These are phyloP conservation scores for Capronia americana DNA, from an alignment of 2,329 filamentous ascomycete species.

Conservation along the genomic window DNA sequence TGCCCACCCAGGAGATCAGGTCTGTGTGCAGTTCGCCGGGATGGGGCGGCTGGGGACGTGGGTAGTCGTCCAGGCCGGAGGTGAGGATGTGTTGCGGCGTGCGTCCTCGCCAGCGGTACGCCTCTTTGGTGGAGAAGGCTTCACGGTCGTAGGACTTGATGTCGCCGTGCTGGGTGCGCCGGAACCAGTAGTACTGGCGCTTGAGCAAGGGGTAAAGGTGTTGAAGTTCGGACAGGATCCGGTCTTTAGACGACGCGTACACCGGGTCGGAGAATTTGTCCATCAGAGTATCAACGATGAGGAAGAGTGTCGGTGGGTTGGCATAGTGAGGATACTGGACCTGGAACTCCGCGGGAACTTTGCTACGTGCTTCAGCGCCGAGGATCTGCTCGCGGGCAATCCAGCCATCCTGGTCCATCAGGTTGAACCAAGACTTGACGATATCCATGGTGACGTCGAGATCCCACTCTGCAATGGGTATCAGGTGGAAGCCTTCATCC, in stretches of 20 bases:
- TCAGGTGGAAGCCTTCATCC: conserved; percentile 96
- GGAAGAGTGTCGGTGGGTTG: conserved; percentile 93
- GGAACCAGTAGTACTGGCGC: conserved; percentile 93
- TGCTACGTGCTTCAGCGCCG: conserved; percentile 87
- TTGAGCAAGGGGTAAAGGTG: conserved; percentile 85
- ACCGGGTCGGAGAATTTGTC: conserved; percentile 66
- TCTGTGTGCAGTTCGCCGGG: conserved; percentile 95
- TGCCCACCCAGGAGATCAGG: conserved; percentile 94
- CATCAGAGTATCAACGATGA: conserved; percentile 83
- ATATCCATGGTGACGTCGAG: conserved; percentile 85
- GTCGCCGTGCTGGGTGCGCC: conserved; percentile 86
- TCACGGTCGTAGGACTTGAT: conserved; percentile 89
- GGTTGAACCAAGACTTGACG: conserved; percentile 91
- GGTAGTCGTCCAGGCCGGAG: conserved; percentile 95
- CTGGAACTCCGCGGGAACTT: conserved; percentile 91
- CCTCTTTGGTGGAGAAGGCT: conserved; percentile 87
- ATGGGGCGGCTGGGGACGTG: conserved; percentile 88
- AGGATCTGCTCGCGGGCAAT: conserved; percentile 96
- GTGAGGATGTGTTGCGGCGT: conserved; percentile 86
- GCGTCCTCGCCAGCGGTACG: conserved; percentile 92
- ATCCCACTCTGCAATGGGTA: conserved; percentile 93
- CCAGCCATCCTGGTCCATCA: conserved; percentile 98
- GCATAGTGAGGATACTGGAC: conserved; percentile 97
- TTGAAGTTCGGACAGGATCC: conserved; percentile 57
- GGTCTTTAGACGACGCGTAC: conserved; percentile 38